These are phyloP conservation scores for Cyclotella distinguenda DNA, from an alignment of 108 stramenopile genomes.

Conservation along the genomic window DNA sequence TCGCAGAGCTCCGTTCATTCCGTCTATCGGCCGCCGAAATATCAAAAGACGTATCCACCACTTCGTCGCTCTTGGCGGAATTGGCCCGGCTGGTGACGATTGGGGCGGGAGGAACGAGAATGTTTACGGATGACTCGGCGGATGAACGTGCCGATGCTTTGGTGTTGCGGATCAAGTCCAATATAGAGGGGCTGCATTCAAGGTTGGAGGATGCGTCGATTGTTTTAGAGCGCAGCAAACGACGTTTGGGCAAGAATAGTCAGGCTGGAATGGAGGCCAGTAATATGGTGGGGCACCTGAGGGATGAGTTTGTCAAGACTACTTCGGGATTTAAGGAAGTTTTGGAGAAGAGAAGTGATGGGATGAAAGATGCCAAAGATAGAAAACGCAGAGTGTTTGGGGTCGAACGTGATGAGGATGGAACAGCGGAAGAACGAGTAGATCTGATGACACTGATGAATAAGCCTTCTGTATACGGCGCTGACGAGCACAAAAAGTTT, in stretches of 20 bases:
- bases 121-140: constrained; percentile 64
- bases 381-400: constrained; percentile 73
- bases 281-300: constrained; percentile 74
- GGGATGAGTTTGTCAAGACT: constrained; percentile 79
- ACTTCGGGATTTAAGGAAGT: constrained; percentile 81
- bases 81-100: constrained; percentile 67
- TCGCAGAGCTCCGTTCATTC: constrained; percentile 64
- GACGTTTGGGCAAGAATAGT: constrained; percentile 65
- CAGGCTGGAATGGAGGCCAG: constrained; percentile 82
- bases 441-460: constrained; percentile 62
- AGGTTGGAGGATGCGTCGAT: constrained; percentile 68
- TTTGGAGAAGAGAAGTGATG: constrained; percentile 75
- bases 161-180: constrained; percentile 73
- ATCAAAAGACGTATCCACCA: constrained; percentile 71
- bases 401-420: constrained; percentile 36
- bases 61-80: constrained; percentile 67
- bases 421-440: constrained; percentile 48
- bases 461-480: constrained; percentile 67
- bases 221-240: constrained; percentile 62
- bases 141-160: constrained; percentile 65
- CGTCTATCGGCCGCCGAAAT: constrained; percentile 76
- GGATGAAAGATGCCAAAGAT: constrained; percentile 74
- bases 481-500: constrained; percentile 3
- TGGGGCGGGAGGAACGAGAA: constrained; percentile 58
- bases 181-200: constrained; percentile 74